These are phyloP conservation scores for Murraya koenigii DNA, from an alignment of 345 rosid species.

Conservation along the genomic window DNA sequence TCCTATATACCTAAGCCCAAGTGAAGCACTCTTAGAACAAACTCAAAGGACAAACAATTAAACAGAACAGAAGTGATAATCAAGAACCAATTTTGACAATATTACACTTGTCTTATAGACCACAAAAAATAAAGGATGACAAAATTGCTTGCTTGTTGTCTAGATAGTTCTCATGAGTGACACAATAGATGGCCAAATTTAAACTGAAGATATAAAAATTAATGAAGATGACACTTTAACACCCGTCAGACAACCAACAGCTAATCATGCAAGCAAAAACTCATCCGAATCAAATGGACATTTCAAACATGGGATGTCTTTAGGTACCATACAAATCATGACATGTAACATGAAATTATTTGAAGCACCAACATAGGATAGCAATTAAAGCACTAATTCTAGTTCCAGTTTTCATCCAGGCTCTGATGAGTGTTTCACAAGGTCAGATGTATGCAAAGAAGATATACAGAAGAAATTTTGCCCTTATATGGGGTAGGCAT, in stretches of 20 bases:
- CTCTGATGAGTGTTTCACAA: neutral
- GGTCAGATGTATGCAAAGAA: neutral
- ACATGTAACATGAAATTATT: neutral
- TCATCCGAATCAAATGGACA: neutral
- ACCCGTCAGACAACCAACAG: neutral
- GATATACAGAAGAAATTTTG: neutral
- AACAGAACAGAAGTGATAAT: neutral
- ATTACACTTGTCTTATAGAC: neutral
- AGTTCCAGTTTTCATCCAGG: neutral
- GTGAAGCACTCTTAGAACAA: slow-evolving; percentile 2
- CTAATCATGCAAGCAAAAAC: neutral
- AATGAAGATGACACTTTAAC: neutral
- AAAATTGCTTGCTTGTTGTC: neutral
- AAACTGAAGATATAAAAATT: neutral
- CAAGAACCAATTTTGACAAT: neutral
- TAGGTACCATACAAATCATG: neutral
- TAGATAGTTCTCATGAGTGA: neutral
- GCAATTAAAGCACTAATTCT: neutral
- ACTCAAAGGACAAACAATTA: neutral
- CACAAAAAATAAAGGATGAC: neutral
- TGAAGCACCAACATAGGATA: neutral
- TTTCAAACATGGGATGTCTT: neutral
- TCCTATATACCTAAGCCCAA: slow-evolving; percentile 58
- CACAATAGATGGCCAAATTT: neutral
- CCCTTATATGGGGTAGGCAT: neutral